Evolutionary conservation across 2,329 filamentous ascomycete species (phyloP).

Genomic region (Helicocarpus griseus): DNA sequence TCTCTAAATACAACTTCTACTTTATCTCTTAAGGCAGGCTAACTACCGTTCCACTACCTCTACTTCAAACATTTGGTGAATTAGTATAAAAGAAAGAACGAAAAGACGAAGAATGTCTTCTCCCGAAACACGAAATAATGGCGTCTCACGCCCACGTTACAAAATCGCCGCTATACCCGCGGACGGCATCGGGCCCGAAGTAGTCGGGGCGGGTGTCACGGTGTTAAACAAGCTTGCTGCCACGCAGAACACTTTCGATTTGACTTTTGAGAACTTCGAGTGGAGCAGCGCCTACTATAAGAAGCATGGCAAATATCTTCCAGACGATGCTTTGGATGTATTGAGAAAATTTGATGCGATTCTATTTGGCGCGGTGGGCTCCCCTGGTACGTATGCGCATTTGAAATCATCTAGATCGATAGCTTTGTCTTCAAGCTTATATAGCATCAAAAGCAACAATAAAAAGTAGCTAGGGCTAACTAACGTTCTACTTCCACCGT

Average conservation of each 20-base stretch:
- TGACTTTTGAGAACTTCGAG: constrained; percentile 44
- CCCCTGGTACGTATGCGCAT: constrained; percentile 36
- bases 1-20: too few relatives aligned
- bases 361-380: constrained; percentile 52
- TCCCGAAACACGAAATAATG: not conserved
- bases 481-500: not conserved
- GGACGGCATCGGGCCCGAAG: constrained; percentile 61
- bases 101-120: not conserved
- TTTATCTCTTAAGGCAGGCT: too few relatives aligned
- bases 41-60: too few relatives aligned
- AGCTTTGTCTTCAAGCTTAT: too few relatives aligned
- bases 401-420: not conserved
- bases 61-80: too few relatives aligned
- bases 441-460: not conserved
- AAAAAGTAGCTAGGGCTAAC: not conserved
- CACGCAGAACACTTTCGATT: constrained; percentile 35
- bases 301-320: constrained; percentile 45
- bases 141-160: constrained; percentile 18
- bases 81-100: not conserved
- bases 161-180: constrained; percentile 57
- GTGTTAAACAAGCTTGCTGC: constrained; percentile 38
- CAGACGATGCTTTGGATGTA: constrained; percentile 40
- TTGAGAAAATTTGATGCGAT: constrained; percentile 45
- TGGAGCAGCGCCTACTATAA: constrained; percentile 42
- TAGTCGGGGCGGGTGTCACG: constrained; percentile 53